Evolutionary conservation across 805 yeast species (phyloP).

Genomic region (Cyberlindnera maritima): DNA sequence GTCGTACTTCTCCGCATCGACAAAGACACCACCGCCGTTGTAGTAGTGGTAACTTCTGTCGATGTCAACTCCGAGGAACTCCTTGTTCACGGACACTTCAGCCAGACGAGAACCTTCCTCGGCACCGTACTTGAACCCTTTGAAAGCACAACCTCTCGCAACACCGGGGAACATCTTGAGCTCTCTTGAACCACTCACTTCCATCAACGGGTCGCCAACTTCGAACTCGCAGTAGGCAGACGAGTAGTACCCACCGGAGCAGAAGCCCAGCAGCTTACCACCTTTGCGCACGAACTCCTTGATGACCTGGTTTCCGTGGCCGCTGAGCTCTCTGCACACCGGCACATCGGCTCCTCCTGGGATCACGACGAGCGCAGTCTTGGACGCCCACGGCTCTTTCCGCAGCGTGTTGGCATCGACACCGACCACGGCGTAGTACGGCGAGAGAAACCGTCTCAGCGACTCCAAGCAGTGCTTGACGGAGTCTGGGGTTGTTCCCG

Average conservation of each 20-base stretch:
- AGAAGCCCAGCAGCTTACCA: conserved; percentile 82
- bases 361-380: conserved; percentile 74
- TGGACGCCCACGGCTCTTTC: conserved; percentile 85
- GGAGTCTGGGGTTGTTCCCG: conserved; percentile 85
- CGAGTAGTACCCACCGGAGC: conserved; percentile 94
- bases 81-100: conserved; percentile 37
- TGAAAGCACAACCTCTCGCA: conserved; percentile 76
- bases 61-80: conserved; percentile 30
- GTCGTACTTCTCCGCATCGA: conserved; percentile 59
- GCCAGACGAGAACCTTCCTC: conserved; percentile 75
- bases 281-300: conserved; percentile 68
- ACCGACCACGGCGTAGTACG: conserved; percentile 81
- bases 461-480: conserved; percentile 82
- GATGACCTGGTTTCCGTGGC: conserved; percentile 61
- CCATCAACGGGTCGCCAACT: conserved; percentile 64
- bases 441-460: conserved; percentile 70
- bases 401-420: conserved; percentile 60
- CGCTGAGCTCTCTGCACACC: conserved; percentile 68
- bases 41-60: conserved; percentile 45
- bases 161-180: conserved; percentile 78
- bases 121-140: conserved; percentile 76
- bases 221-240: conserved; percentile 79
- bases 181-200: conserved; percentile 85
- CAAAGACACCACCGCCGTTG: conserved; percentile 90
- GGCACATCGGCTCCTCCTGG: conserved; percentile 99